A percentile compares a stretch with the other conserved stretches of the same genome.
These are phyloP conservation scores for Neurospora cerealis DNA, from an alignment of 495 filamentous ascomycete genomes.

Conservation along the genomic window DNA sequence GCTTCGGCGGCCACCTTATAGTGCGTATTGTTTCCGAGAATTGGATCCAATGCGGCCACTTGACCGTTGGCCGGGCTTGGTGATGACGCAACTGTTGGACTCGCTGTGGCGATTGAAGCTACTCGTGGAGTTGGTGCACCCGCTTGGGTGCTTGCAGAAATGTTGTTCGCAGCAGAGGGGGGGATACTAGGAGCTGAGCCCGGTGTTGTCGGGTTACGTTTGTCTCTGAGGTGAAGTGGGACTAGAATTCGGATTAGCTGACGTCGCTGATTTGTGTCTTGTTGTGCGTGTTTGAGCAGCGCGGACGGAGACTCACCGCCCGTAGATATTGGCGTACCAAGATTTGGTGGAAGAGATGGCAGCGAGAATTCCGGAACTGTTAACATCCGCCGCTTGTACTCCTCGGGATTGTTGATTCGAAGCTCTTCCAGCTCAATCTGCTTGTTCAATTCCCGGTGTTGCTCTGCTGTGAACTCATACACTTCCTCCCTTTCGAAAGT, in stretches of 20 bases:
- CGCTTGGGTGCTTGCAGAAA: not conserved
- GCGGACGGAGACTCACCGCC: slow-evolving; percentile 7
- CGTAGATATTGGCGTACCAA: not conserved
- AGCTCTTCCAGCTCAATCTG: slow-evolving; percentile 19
- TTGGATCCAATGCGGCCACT: not conserved
- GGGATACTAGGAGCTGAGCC: not conserved
- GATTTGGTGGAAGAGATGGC: not conserved
- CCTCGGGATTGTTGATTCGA: slow-evolving; percentile 16
- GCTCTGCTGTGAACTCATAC: slow-evolving; percentile 27
- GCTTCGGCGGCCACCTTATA: not conserved
- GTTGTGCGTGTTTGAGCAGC: not conserved
- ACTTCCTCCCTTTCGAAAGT: slow-evolving; percentile 37
- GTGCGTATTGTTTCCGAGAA: slow-evolving; percentile 1
- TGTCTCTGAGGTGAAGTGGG: slow-evolving; percentile 3
- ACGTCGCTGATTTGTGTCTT: not conserved
- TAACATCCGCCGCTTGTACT: slow-evolving; percentile 8
- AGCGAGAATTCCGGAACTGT: not conserved
- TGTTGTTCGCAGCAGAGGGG: not conserved
- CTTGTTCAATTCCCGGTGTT: slow-evolving; percentile 19
- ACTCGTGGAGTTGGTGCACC: not conserved
- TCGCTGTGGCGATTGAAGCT: not conserved
- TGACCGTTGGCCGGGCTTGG: not conserved
- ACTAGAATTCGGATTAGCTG: slow-evolving; percentile 7
- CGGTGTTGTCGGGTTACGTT: not conserved
- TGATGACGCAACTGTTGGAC: not conserved